Evolutionary conservation across 164 flowering plant genomes (phyloP), one percentile per base, ranked within the genome.

Genomic region (Vitis riparia): DNA sequence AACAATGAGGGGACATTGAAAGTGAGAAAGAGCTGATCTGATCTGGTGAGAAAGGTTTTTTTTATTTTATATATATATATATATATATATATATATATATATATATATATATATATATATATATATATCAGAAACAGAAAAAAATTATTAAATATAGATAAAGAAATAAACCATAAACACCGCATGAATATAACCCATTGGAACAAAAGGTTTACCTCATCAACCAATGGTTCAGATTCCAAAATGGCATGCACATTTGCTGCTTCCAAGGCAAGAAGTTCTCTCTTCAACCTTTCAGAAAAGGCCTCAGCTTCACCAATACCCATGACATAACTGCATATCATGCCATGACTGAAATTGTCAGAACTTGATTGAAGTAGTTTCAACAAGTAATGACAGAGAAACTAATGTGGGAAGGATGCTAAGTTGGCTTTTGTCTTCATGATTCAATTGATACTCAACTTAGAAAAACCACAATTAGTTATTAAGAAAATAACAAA

Each of bases 271-370:
- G 99, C 99, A 71, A 83, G 98, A 75, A 96, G 93, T 76, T 96
- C 99, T 65, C 99, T 81, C 77, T 90, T 96, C 84, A 96, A 78
- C 82, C 99, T 87, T 83, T 96, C 99, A 73, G 99, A 96, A 82
- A 93, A 96, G 53, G 97, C 98, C 81, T 93, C 99, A 51, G 98
- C 99, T 83, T 96, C 99, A 65, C 98, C 97, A 80, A 93, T 91
- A 57, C 97, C 98, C 95, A 96, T 92, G 69, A 96, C 99, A 80
- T 93, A 96, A 69, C 99, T 96, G 90, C 74, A 81, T 27, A 73
- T 17, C 51, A 69, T 37, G 19, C 27, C 17, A 8, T 9, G 8
- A 16, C 17, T 53, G 68, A 47, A 55, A 59, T 49, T 14, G 52
- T 59, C 23, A 59, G 12, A 55, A 44, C 27, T 15, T 11, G 52